Percentiles rank a stretch among this genome's conserved stretches.
Conservation (phyloP, 306 rosid genomes). For the Sesbania bispinosa region DNA sequence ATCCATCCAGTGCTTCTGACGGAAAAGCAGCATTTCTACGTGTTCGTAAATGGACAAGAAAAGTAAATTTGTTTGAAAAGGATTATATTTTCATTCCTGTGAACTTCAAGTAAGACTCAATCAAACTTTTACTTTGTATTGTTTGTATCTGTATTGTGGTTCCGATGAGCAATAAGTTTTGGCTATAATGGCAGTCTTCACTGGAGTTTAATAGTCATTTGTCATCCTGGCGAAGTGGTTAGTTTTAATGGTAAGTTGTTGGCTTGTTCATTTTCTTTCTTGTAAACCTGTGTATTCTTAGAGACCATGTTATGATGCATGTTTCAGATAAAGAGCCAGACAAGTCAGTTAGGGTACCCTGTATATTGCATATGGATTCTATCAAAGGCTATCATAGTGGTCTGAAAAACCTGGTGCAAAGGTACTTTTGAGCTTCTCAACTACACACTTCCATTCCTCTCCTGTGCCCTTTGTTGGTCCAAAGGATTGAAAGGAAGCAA, state of each 20-base stretch:
- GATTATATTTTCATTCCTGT: slow-evolving; percentile 84
- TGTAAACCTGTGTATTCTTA: slow-evolving; percentile 13
- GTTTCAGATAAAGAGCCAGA: slow-evolving; percentile 47
- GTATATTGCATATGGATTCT: slow-evolving; percentile 86
- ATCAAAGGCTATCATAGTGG: slow-evolving; percentile 68
- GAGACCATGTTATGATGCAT: slow-evolving; percentile 18
- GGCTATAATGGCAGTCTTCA: slow-evolving; percentile 53
- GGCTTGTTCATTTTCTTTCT: not conserved
- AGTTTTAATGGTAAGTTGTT: slow-evolving; percentile 48
- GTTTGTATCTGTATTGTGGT: slow-evolving; percentile 18
- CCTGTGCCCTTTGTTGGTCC: not conserved
- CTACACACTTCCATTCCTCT: not conserved
- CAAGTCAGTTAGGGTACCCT: slow-evolving; percentile 52
- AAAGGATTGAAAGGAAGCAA: too few species aligned
- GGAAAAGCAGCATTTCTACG: slow-evolving; percentile 80
- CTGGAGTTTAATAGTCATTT: slow-evolving; percentile 81
- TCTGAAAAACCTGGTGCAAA: slow-evolving; percentile 67
- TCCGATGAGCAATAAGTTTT: slow-evolving; percentile 28
- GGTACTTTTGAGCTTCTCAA: slow-evolving; percentile 44
- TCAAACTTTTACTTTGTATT: not conserved
- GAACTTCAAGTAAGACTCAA: slow-evolving; percentile 69
- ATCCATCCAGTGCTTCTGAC: slow-evolving; percentile 61
- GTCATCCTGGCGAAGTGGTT: slow-evolving; percentile 74
- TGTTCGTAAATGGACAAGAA: slow-evolving; percentile 87
- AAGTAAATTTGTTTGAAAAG: slow-evolving; percentile 73